Percentiles rank a stretch among this genome's conserved stretches.
Conservation (phyloP, 768 basidiomycete species). For the Pulveroboletus frians region DNA sequence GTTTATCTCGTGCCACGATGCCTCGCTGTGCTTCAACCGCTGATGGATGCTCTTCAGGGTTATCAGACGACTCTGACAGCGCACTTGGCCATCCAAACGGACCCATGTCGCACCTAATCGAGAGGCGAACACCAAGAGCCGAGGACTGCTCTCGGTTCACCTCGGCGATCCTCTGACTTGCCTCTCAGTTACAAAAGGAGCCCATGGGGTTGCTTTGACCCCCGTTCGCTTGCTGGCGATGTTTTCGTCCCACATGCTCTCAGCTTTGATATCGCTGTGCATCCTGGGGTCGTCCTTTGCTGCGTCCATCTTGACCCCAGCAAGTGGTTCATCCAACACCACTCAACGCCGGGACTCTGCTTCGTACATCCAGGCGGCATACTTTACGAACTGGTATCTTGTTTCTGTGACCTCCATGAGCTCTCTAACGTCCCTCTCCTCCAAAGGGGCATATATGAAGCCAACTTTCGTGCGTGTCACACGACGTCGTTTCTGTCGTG, state of each 20-base stretch:
- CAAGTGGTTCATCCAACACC: neutral
- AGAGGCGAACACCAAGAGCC: slow-evolving; percentile 8
- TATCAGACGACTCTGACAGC: slow-evolving; percentile 1
- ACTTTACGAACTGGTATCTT: slow-evolving; percentile 35
- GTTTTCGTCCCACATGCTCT: slow-evolving; percentile 2
- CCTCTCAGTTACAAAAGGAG: slow-evolving; percentile 14
- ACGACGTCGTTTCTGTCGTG: neutral
- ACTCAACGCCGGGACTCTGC: slow-evolving; percentile 10
- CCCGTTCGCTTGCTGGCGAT: slow-evolving; percentile 2
- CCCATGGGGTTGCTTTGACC: neutral
- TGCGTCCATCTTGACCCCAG: slow-evolving; percentile 8
- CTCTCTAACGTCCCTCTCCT: slow-evolving; percentile 1
- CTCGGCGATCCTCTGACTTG: slow-evolving; percentile 4
- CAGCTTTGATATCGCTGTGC: slow-evolving; percentile 5
- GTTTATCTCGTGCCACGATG: slow-evolving; percentile 6
- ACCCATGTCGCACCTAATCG: slow-evolving; percentile 14
- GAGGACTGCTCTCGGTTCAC: slow-evolving; percentile 9
- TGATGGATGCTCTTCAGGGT: slow-evolving; percentile 6
- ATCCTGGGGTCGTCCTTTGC: slow-evolving; percentile 9
- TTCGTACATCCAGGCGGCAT: slow-evolving; percentile 31
- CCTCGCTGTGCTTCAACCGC: slow-evolving; percentile 7
- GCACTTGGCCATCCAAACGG: slow-evolving; percentile 5
- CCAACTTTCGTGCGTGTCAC: slow-evolving; percentile 51
- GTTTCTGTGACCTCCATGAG: neutral
- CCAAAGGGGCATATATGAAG: slow-evolving; percentile 52